phyloP scores from a whole-genome alignment of 2,329 filamentous ascomycete genomes.

The Scedosporium dehoogii region DNA sequence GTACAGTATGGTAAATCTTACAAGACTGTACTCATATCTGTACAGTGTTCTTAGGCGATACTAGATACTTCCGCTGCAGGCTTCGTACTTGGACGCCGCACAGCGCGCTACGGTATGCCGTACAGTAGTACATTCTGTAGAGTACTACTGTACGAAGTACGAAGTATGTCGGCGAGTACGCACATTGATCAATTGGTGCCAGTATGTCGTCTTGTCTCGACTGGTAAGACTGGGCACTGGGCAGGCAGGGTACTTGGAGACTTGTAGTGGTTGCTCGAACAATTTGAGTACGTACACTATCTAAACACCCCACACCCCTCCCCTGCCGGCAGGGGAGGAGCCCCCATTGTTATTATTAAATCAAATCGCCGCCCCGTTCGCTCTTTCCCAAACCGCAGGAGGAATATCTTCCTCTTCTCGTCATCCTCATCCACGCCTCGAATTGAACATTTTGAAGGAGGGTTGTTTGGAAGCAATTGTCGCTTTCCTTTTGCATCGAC shows the following conservation, averaged over 20 bases:
- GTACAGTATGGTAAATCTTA: not conserved
- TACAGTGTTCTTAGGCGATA: conserved; percentile 2
- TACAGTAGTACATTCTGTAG: not conserved
- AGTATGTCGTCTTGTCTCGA: too few relatives aligned
- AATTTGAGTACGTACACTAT: not conserved
- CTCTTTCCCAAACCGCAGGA: conserved; percentile 1
- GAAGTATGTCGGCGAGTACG: too few relatives aligned
- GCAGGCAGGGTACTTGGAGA: too few relatives aligned
- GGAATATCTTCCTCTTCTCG: conserved; percentile 1
- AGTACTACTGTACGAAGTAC: not conserved
- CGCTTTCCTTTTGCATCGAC: not conserved
- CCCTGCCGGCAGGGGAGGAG: conserved; percentile 3
- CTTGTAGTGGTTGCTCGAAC: too few relatives aligned
- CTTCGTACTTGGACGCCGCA: not conserved
- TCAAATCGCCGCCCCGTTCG: not conserved
- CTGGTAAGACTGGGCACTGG: too few relatives aligned
- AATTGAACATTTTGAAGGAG: not conserved
- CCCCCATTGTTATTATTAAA: conserved; percentile 8
- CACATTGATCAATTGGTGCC: too few relatives aligned
- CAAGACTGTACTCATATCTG: not conserved
- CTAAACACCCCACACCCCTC: not conserved
- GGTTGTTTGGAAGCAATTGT: conserved; percentile 1
- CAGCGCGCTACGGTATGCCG: conserved; percentile 1
- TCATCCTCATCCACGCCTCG: not conserved
- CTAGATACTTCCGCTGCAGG: not conserved